Conservation (phyloP, 768 basidiomycete genomes). For the Grammothele lineata region DNA sequence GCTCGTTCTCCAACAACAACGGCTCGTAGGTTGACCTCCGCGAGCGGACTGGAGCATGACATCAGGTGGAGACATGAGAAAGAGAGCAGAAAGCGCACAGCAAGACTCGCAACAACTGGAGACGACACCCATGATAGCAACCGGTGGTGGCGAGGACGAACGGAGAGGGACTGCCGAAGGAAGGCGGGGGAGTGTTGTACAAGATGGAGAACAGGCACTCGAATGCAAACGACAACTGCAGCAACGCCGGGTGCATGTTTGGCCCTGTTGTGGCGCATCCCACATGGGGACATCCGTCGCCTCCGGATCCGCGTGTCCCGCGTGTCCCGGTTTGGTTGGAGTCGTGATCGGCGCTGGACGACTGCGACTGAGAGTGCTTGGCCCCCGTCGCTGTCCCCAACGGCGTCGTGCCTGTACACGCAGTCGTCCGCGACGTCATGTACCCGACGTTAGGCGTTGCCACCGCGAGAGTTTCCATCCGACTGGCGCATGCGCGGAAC, state of each 20-base stretch:
- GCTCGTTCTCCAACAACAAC: constrained; percentile 84
- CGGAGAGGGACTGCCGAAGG: constrained; percentile 7
- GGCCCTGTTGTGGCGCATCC: constrained; percentile 3
- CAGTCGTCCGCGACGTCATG: too few relatives aligned
- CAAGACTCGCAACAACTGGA: constrained; percentile 82
- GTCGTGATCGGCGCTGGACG: too few relatives aligned
- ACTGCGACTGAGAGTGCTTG: too few relatives aligned
- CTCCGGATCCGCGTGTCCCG: too few relatives aligned
- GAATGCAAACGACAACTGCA: constrained; percentile 5
- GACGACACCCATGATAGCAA: constrained; percentile 60
- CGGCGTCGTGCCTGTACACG: too few relatives aligned
- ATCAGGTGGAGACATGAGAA: constrained; percentile 13
- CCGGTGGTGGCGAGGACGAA: constrained; percentile 10
- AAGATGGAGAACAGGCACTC: constrained; percentile 5
- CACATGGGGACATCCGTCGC: constrained; percentile 5
- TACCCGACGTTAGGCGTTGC: too few relatives aligned
- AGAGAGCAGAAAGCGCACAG: constrained; percentile 42
- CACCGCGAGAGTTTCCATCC: too few relatives aligned
- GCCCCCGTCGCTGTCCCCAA: too few relatives aligned
- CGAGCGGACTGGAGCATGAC: constrained; percentile 56
- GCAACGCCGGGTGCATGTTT: constrained; percentile 14
- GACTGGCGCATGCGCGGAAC: too few relatives aligned
- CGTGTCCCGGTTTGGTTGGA: too few relatives aligned
- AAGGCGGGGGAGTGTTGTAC: constrained; percentile 2
- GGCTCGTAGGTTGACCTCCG: constrained; percentile 85